phyloP scores from a whole-genome alignment of 345 rosid genomes.

The Populus simonii region DNA sequence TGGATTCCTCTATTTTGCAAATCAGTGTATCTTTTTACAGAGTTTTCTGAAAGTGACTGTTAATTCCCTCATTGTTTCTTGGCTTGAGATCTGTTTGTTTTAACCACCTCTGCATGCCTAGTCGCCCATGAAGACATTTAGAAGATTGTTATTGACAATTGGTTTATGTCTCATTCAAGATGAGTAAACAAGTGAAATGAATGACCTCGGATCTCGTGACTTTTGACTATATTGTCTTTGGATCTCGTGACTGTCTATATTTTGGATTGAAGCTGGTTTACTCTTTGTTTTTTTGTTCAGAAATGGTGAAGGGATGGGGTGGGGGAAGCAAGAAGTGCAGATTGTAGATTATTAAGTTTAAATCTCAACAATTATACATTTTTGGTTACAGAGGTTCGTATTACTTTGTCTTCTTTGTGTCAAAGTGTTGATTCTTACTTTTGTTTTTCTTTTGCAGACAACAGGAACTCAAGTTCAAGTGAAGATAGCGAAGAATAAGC shows the following conservation, averaged over 20 bases:
- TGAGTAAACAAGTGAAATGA: background rate
- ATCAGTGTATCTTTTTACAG: background rate
- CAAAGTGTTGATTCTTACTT: background rate
- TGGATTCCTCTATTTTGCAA: background rate
- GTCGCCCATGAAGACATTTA: background rate
- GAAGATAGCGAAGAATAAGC: slow-evolving; percentile 93
- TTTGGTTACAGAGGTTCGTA: background rate
- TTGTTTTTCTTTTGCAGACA: slow-evolving; percentile 42
- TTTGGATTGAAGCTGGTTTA: background rate
- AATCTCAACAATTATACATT: background rate
- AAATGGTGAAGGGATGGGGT: background rate
- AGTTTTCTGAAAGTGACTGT: background rate
- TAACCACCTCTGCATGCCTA: background rate
- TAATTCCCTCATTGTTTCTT: background rate
- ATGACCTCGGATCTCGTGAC: background rate
- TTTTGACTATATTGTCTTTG: background rate
- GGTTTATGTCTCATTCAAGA: background rate
- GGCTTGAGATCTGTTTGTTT: background rate
- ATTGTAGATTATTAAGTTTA: background rate
- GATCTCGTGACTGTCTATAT: background rate
- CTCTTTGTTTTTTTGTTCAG: background rate
- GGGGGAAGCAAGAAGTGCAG: too few relatives aligned
- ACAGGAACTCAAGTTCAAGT: slow-evolving; percentile 70
- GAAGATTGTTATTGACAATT: background rate
- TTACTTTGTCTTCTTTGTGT: background rate